Evolutionary conservation across 768 basidiomycete species (phyloP).

Genomic region (Leccinum olivaceopallidum): DNA sequence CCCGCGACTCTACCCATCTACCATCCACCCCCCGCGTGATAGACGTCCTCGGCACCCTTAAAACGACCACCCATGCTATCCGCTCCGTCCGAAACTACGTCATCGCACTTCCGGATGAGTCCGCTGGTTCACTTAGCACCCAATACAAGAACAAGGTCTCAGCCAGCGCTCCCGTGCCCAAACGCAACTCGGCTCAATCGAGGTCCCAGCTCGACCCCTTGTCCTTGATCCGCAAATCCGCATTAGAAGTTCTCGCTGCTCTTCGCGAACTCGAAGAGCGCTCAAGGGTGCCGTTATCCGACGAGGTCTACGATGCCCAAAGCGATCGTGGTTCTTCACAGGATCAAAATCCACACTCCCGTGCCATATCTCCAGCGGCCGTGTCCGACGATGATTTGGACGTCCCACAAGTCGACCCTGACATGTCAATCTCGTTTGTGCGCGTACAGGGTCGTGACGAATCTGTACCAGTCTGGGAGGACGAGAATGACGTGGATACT

Average conservation of each 20-base stretch:
- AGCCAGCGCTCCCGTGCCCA: constrained; percentile 34
- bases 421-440: constrained; percentile 66
- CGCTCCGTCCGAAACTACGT: constrained; percentile 84
- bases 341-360: constrained; percentile 39
- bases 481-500: constrained; percentile 51
- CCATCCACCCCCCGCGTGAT: constrained; percentile 28
- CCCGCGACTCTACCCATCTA: constrained; percentile 14
- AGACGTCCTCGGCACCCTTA: constrained; percentile 71
- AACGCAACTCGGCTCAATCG: constrained; percentile 35
- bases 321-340: constrained; percentile 60
- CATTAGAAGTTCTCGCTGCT: constrained; percentile 79
- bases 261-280: constrained; percentile 81
- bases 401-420: constrained; percentile 46
- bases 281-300: constrained; percentile 70
- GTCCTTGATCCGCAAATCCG: constrained; percentile 68
- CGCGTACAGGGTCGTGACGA: constrained; percentile 66
- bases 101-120: constrained; percentile 78
- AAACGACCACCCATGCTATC: constrained; percentile 78
- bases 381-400: constrained; percentile 40
- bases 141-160: constrained; percentile 58
- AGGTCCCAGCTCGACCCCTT: constrained; percentile 56
- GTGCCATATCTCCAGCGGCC: constrained; percentile 43
- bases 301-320: constrained; percentile 82
- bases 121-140: constrained; percentile 51
- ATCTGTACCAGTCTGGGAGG: constrained; percentile 80